Conservation (phyloP, 495 filamentous ascomycete species). For the Podospora sp. region DNA sequence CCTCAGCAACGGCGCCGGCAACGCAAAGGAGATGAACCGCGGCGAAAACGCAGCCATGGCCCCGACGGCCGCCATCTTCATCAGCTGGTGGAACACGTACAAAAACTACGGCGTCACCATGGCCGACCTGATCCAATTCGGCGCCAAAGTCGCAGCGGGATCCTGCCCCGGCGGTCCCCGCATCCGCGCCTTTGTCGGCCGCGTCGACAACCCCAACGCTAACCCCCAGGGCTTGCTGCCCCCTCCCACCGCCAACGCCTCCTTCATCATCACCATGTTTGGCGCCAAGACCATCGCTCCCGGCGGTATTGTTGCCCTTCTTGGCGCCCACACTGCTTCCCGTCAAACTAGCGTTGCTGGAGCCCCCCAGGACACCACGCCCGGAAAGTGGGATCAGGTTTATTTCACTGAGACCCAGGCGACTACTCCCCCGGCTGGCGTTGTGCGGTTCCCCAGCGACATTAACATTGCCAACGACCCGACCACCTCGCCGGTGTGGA, state of each 20-base stretch:
- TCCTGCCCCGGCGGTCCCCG: conserved; percentile 40
- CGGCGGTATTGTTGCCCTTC: conserved; percentile 43
- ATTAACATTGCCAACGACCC: conserved; percentile 35
- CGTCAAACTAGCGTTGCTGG: conserved; percentile 31
- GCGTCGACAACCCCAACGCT: conserved; percentile 37
- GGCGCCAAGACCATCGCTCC: conserved; percentile 46
- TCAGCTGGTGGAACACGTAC: conserved; percentile 30
- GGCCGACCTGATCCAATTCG: conserved; percentile 40
- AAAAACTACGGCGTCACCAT: conserved; percentile 29
- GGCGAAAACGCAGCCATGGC: conserved; percentile 35
- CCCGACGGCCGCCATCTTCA: conserved; percentile 26
- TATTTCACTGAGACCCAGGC: conserved; percentile 45
- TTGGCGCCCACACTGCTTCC: conserved; percentile 48
- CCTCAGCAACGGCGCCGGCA: conserved; percentile 21
- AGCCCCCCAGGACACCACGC: conserved; percentile 47
- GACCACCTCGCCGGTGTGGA: conserved; percentile 36
- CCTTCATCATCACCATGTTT: conserved; percentile 45
- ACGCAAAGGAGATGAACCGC: conserved; percentile 21
- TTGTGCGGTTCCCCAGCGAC: conserved; percentile 45
- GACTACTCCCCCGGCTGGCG: conserved; percentile 30
- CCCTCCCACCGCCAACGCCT: conserved; percentile 31
- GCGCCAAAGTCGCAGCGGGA: conserved; percentile 35
- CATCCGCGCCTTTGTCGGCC: conserved; percentile 43
- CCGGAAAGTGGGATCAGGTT: conserved; percentile 45
- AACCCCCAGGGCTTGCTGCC: conserved; percentile 41